phyloP scores from a whole-genome alignment of 371 early-diverging fungal species.

The Mortierella sp. region DNA sequence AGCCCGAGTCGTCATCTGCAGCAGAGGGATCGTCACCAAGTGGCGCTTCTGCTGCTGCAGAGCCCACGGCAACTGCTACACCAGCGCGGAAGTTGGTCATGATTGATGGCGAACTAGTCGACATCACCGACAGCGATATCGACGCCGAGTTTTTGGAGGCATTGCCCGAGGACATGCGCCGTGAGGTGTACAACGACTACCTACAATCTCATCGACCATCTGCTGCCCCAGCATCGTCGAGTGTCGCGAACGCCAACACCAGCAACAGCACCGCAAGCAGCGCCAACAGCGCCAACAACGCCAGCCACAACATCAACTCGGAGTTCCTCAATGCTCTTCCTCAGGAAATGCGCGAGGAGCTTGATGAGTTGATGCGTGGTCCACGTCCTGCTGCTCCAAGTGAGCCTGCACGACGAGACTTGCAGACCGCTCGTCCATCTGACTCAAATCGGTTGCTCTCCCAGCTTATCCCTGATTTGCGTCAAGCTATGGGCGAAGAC shows the following conservation, averaged over 20 bases:
- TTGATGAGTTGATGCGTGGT: conserved; percentile 71
- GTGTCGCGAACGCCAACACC: conserved; percentile 15
- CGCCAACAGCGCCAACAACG: conserved; percentile 29
- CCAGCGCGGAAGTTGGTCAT: conserved; percentile 60
- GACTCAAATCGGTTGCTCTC: conserved; percentile 7
- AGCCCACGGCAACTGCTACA: conserved; percentile 38
- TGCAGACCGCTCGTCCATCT: conserved; percentile 13
- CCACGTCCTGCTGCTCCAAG: conserved; percentile 57
- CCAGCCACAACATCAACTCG: conserved; percentile 63
- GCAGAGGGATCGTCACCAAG: conserved; percentile 30
- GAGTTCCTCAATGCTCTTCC: conserved; percentile 90
- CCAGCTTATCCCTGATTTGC: conserved; percentile 39
- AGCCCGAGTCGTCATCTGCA: conserved; percentile 21
- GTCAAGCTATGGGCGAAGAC: conserved; percentile 30
- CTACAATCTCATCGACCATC: conserved; percentile 65
- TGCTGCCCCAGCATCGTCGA: background rate
- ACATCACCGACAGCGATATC: conserved; percentile 95
- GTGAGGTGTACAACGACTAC: conserved; percentile 91
- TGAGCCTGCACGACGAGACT: conserved; percentile 19
- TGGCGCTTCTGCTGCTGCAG: conserved; percentile 45
- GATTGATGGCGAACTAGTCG: conserved; percentile 82
- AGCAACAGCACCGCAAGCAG: conserved; percentile 16
- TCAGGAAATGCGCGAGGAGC: conserved; percentile 84
- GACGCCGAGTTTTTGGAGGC: conserved; percentile 96
- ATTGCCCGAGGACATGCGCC: conserved; percentile 94